Conservation (phyloP, 345 rosid genomes). For the Hypericum androsaemum region DNA sequence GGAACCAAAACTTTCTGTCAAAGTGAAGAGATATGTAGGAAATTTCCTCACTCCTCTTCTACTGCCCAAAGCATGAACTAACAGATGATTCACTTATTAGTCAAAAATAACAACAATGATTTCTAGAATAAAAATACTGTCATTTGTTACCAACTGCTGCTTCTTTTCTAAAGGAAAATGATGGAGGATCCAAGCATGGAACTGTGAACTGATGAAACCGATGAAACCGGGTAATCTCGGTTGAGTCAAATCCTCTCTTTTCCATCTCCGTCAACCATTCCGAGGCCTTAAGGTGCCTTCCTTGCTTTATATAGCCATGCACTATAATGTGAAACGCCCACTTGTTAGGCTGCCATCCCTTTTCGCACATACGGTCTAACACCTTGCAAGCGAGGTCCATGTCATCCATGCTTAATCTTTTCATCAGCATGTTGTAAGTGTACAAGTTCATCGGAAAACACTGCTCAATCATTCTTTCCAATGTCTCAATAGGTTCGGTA, state of each 20-base stretch:
- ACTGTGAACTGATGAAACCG: too few species aligned
- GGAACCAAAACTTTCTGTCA: too few species aligned
- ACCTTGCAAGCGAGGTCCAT: conserved; percentile 35
- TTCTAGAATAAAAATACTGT: too few species aligned
- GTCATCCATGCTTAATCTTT: conserved; percentile 24
- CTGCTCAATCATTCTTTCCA: conserved; percentile 42
- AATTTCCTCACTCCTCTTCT: too few species aligned
- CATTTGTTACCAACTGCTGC: too few species aligned
- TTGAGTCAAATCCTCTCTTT: conserved; percentile 19
- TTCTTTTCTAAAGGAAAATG: too few species aligned
- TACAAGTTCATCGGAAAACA: conserved; percentile 49
- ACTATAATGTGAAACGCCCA: conserved; percentile 44
- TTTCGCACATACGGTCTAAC: conserved; percentile 32
- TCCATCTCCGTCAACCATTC: conserved; percentile 29
- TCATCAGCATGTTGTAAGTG: conserved; percentile 63
- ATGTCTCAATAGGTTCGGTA: conserved; percentile 24
- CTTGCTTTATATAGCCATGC: conserved; percentile 24
- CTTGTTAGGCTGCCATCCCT: conserved; percentile 54
- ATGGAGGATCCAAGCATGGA: too few species aligned
- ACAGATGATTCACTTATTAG: too few species aligned
- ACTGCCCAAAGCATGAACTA: too few species aligned
- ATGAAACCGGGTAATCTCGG: not conserved
- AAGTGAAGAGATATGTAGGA: too few species aligned
- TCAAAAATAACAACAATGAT: too few species aligned
- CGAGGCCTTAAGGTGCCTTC: conserved; percentile 30